phyloP scores from a whole-genome alignment of 2,329 filamentous ascomycete species.

The Diplodia corticola region DNA sequence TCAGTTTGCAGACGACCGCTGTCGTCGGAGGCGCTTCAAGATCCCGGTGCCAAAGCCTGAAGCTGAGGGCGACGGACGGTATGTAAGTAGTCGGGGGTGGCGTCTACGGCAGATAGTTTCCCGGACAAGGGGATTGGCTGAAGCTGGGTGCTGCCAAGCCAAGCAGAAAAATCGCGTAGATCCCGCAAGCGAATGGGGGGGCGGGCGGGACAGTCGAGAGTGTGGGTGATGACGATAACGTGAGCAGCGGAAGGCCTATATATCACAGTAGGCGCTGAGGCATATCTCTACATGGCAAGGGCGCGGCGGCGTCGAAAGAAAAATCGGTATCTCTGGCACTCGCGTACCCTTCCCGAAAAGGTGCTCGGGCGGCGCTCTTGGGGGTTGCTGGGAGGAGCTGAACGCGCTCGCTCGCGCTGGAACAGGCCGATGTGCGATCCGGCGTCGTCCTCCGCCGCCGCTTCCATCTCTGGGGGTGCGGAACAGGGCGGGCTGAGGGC shows the following conservation, averaged over 20 bases:
- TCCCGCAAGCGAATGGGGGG: background rate
- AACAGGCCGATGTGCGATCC: constrained; percentile 18
- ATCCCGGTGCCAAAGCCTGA: background rate
- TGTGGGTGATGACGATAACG: too few species aligned
- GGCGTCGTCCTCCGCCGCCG: constrained; percentile 9
- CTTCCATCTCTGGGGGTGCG: background rate
- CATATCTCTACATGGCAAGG: background rate
- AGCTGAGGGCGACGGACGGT: background rate
- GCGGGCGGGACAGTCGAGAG: background rate
- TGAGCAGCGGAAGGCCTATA: background rate
- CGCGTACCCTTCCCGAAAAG: constrained; percentile 13
- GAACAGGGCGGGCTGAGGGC: background rate
- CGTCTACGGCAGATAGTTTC: constrained; percentile 1
- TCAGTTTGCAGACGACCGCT: background rate
- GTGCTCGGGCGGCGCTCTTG: background rate
- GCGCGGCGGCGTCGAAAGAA: background rate
- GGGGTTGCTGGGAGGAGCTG: background rate
- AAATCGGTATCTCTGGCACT: constrained; percentile 7
- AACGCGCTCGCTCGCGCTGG: background rate
- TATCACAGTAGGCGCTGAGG: background rate
- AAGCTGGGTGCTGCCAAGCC: background rate
- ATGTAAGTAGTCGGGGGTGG: constrained; percentile 2
- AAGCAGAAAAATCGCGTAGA: constrained; percentile 13
- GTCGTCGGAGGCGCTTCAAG: background rate
- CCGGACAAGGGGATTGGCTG: constrained; percentile 8